A percentile compares a stretch with the other conserved stretches of the same genome.
These are phyloP conservation scores for Aspergillus sp. DNA, from an alignment of 2,329 filamentous ascomycete genomes.

Conservation along the genomic window DNA sequence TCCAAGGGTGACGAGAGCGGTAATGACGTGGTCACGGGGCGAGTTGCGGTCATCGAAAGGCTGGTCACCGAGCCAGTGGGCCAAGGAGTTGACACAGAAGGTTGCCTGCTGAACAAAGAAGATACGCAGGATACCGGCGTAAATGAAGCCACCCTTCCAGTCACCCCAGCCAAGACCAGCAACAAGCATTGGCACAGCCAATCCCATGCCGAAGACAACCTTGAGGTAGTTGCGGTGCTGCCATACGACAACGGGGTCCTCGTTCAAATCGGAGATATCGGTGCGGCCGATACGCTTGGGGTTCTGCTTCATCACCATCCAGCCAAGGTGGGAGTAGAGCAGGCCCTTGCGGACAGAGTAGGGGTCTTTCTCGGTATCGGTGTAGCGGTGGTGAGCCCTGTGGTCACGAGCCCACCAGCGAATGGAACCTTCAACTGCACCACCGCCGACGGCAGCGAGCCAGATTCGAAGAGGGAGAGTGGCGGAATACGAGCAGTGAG, in stretches of 20 bases:
- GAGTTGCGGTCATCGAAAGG: conserved; percentile 92
- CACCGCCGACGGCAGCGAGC: conserved; percentile 76
- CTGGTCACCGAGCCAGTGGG: conserved; percentile 89
- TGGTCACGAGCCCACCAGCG: conserved; percentile 88
- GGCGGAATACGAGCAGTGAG: conserved; percentile 80
- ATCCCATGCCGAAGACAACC: conserved; percentile 72
- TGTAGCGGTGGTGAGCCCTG: conserved; percentile 86
- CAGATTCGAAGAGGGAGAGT: conserved; percentile 74
- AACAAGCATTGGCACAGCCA: conserved; percentile 72
- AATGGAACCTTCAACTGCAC: conserved; percentile 81
- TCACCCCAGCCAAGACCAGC: conserved; percentile 79
- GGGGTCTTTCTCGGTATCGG: conserved; percentile 88
- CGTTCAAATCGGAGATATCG: conserved; percentile 84
- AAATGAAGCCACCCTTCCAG: conserved; percentile 78
- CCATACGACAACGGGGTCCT: conserved; percentile 81
- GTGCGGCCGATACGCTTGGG: conserved; percentile 84
- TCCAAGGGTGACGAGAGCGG: conserved; percentile 78
- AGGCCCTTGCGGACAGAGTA: conserved; percentile 89
- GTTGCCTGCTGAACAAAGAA: conserved; percentile 91
- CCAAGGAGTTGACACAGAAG: conserved; percentile 89
- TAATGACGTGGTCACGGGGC: conserved; percentile 83
- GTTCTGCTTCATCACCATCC: conserved; percentile 94
- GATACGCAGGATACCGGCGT: conserved; percentile 80
- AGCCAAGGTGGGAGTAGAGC: conserved; percentile 79
- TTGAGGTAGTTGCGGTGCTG: conserved; percentile 86